Evolutionary conservation across 2,329 filamentous ascomycete genomes (phyloP).

Genomic region (Colletotrichum falcatum): DNA sequence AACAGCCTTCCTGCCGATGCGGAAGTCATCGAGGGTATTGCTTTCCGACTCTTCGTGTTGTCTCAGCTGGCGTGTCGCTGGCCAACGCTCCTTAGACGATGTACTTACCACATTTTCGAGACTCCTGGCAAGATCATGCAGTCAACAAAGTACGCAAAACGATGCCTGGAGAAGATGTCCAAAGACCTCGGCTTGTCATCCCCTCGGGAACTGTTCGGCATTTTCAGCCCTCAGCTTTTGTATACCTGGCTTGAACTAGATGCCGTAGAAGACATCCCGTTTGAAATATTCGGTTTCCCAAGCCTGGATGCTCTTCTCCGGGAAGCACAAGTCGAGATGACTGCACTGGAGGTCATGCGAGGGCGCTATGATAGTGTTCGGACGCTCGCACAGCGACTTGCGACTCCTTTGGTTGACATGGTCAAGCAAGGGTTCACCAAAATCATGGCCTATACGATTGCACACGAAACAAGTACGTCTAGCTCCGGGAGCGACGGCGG

Average conservation of each 20-base stretch:
- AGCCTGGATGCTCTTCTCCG: conserved; percentile 75
- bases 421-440: conserved; percentile 79
- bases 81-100: conserved; percentile 86
- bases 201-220: conserved; percentile 77
- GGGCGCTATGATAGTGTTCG: conserved; percentile 73
- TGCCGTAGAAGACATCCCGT: conserved; percentile 80
- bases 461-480: conserved; percentile 74
- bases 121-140: conserved; percentile 78
- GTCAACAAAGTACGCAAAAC: conserved; percentile 77
- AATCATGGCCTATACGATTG: conserved; percentile 84
- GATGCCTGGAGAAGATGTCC: conserved; percentile 77
- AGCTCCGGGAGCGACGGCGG: conserved; percentile 62
- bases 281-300: conserved; percentile 83
- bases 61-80: conserved; percentile 83
- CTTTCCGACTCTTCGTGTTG: conserved; percentile 82
- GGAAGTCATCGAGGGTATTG: conserved; percentile 83
- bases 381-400: conserved; percentile 70
- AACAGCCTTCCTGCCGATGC: conserved; percentile 79
- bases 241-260: conserved; percentile 88
- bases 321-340: conserved; percentile 80
- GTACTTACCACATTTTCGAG: conserved; percentile 95
- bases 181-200: conserved; percentile 72
- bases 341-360: conserved; percentile 86
- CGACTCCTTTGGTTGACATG: conserved; percentile 65
- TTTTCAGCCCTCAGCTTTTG: conserved; percentile 90